Evolutionary conservation across 192 early-diverging fungal genomes (phyloP).

Genomic region (Coemansia sp.): DNA sequence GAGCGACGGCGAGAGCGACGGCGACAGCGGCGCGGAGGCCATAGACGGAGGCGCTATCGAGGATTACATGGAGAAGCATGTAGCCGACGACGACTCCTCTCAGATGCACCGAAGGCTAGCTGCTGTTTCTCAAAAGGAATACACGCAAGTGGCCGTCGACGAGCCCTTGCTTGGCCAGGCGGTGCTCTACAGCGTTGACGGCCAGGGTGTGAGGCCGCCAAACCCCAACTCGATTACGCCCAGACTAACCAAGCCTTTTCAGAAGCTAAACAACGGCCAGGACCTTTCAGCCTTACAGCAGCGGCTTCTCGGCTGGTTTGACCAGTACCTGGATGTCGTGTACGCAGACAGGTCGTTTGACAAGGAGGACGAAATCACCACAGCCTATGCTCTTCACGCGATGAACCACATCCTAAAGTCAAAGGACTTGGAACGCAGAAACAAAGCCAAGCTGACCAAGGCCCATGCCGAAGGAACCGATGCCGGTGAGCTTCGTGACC

Average conservation of each 20-base stretch:
- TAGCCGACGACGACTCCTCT: conserved; percentile 28
- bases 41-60: conserved; percentile 21
- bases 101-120: conserved; percentile 40
- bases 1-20: conserved; percentile 1
- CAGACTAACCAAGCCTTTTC: conserved; percentile 30
- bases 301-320: conserved; percentile 61
- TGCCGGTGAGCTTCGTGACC: conserved; percentile 81
- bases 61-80: conserved; percentile 42
- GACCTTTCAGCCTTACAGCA: conserved; percentile 56
- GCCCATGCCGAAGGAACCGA: conserved; percentile 59
- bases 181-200: conserved; percentile 25
- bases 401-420: conserved; percentile 90
- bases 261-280: conserved; percentile 28
- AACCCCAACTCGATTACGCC: conserved; percentile 34
- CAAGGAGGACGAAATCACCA: conserved; percentile 70
- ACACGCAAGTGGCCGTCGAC: conserved; percentile 27
- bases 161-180: conserved; percentile 37
- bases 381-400: conserved; percentile 75
- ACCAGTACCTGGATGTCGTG: conserved; percentile 75
- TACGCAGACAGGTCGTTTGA: conserved; percentile 61
- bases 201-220: conserved; percentile 15
- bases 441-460: conserved; percentile 70
- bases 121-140: conserved; percentile 43
- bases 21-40: neutral
- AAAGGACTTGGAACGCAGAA: conserved; percentile 63